These are phyloP conservation scores for Umbelopsis sp. DNA, from an alignment of 371 early-diverging fungal genomes.

Conservation along the genomic window DNA sequence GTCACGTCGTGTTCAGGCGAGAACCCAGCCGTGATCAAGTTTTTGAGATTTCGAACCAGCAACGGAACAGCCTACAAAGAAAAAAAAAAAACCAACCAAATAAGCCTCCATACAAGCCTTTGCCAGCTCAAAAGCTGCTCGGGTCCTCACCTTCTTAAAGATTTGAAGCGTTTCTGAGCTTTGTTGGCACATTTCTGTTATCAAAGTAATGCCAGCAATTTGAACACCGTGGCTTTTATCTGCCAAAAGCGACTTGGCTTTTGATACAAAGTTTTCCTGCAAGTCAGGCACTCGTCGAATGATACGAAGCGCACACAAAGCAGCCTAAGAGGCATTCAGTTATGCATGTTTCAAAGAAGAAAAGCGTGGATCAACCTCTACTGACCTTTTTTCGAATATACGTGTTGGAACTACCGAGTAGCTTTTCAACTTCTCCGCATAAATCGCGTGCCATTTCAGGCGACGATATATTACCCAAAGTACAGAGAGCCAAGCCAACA, in stretches of 20 bases:
- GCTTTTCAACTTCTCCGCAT: slow-evolving; percentile 90
- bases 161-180: slow-evolving; percentile 69
- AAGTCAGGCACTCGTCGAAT: slow-evolving; percentile 94
- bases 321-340: slow-evolving; percentile 63
- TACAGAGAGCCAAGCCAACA: slow-evolving; percentile 94
- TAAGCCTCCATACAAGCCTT: background rate
- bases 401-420: slow-evolving; percentile 87
- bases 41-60: slow-evolving; percentile 87
- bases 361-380: background rate
- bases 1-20: slow-evolving; percentile 97
- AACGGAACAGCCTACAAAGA: slow-evolving; percentile 71
- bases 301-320: slow-evolving; percentile 89
- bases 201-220: slow-evolving; percentile 89
- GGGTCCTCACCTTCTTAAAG: slow-evolving; percentile 63
- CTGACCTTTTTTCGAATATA: slow-evolving; percentile 94
- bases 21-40: slow-evolving; percentile 84
- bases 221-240: slow-evolving; percentile 97
- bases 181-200: slow-evolving; percentile 86
- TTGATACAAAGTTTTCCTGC: slow-evolving; percentile 80
- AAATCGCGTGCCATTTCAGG: slow-evolving; percentile 95
- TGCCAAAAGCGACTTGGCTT: slow-evolving; percentile 74
- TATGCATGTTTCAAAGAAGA: background rate
- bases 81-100: background rate
- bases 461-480: slow-evolving; percentile 94
- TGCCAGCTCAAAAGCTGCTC: too few relatives aligned